Evolutionary conservation across 1,284 basidiomycete species (phyloP).

Genomic region (Ustilago esculenta): DNA sequence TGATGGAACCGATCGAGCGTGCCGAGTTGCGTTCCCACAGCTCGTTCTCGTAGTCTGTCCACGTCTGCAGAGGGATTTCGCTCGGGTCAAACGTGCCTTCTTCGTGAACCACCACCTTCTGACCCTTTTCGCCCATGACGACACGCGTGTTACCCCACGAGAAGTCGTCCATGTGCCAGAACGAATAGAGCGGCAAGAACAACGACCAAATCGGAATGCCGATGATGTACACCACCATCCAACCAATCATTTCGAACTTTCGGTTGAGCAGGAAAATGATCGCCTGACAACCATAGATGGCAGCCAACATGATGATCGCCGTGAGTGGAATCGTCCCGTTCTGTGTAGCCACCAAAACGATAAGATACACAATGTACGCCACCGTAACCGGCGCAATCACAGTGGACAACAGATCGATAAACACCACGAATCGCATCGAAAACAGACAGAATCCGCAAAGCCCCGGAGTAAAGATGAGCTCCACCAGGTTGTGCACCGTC

Average conservation of each 20-base stretch:
- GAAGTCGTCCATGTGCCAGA: constrained; percentile 99
- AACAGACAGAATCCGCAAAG: constrained; percentile 91
- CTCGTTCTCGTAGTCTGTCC: constrained; percentile 77
- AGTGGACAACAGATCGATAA: constrained; percentile 84
- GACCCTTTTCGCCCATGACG: constrained; percentile 91
- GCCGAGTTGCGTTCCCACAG: constrained; percentile 59
- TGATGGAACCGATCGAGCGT: constrained; percentile 52
- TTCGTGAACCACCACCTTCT: constrained; percentile 85
- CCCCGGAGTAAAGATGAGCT: constrained; percentile 89
- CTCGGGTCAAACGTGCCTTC: constrained; percentile 95
- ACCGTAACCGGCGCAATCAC: constrained; percentile 90
- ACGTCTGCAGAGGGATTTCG: constrained; percentile 95
- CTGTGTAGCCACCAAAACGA: constrained; percentile 57
- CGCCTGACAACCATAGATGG: constrained; percentile 79
- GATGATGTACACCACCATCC: constrained; percentile 68
- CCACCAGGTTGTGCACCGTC: constrained; percentile 94
- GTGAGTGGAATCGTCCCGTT: constrained; percentile 68
- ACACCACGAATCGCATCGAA: constrained; percentile 97
- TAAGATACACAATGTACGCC: constrained; percentile 74
- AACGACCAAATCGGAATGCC: constrained; percentile 92
- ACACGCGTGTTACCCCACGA: constrained; percentile 91
- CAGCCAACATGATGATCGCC: constrained; percentile 89
- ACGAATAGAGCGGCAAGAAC: constrained; percentile 92
- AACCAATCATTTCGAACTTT: constrained; percentile 66
- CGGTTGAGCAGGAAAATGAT: constrained; percentile 67